Evolutionary conservation across 2,329 filamentous ascomycete genomes (phyloP).

Genomic region (Aureobasidium sp.): DNA sequence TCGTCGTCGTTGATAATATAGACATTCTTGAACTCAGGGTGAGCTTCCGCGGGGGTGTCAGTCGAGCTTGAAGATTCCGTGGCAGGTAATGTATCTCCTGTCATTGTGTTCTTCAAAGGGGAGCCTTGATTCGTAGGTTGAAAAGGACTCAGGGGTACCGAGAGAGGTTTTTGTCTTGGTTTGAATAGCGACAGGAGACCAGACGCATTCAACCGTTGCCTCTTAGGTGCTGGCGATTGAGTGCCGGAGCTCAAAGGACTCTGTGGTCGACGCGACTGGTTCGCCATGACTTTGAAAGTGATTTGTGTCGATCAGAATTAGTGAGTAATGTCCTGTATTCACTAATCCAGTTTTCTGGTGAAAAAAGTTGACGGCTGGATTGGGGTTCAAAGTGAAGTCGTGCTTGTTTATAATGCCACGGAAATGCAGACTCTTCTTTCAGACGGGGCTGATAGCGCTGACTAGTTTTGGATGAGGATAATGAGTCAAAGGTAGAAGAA

Average conservation of each 20-base stretch:
- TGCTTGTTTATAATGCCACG: not conserved
- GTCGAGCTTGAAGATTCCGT: not conserved
- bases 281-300: not conserved
- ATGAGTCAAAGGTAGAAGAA: not conserved
- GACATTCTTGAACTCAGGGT: not conserved
- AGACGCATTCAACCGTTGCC: constrained; percentile 3
- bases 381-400: not conserved
- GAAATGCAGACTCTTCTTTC: not conserved
- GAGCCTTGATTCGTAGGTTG: not conserved
- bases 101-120: not conserved
- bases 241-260: not conserved
- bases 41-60: not conserved
- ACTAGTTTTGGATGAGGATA: not conserved
- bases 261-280: not conserved
- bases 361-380: not conserved
- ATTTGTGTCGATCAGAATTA: too few relatives aligned
- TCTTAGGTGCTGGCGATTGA: not conserved
- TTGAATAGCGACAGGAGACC: constrained; percentile 9
- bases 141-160: not conserved
- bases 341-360: too few relatives aligned
- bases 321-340: too few relatives aligned
- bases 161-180: not conserved
- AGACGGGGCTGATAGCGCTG: not conserved
- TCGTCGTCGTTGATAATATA: not conserved
- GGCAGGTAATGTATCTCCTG: not conserved